Conservation (phyloP, 441 rosid genomes). For the Euphorbia corollata region DNA sequence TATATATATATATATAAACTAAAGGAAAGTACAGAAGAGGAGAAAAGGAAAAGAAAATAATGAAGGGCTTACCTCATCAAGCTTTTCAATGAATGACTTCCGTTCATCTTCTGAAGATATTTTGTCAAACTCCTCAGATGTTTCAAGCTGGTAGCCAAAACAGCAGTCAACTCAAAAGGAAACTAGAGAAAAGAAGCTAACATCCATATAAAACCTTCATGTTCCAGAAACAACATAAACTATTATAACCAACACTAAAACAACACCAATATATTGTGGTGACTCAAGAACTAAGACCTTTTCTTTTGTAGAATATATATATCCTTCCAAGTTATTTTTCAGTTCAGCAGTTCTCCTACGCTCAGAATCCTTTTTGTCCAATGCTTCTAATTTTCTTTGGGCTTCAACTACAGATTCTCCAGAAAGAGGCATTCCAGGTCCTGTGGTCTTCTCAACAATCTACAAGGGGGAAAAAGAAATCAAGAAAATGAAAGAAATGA, state of each 20-base stretch:
- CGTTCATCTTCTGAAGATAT: constrained; percentile 72
- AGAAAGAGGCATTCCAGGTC: constrained; percentile 67
- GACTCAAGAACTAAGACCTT: constrained; percentile 42
- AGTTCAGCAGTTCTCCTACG: constrained; percentile 87
- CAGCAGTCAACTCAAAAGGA: no score
- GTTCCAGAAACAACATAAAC: constrained; percentile 11
- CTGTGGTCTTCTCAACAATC: constrained; percentile 72
- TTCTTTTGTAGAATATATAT: constrained; percentile 95
- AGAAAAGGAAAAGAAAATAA: not conserved
- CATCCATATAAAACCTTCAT: not conserved
- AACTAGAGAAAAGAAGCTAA: constrained; percentile 1
- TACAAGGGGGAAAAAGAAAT: constrained; percentile 24
- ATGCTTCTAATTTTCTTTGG: constrained; percentile 57
- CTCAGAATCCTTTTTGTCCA: constrained; percentile 82
- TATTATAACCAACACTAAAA: constrained; percentile 1
- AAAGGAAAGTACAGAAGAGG: not conserved
- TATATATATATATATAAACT: not conserved
- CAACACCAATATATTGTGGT: constrained; percentile 10
- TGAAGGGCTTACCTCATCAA: constrained; percentile 62
- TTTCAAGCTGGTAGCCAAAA: constrained; percentile 60
- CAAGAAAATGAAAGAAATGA: constrained; percentile 7
- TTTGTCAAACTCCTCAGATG: constrained; percentile 59
- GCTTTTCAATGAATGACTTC: constrained; percentile 68
- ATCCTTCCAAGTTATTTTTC: constrained; percentile 85
- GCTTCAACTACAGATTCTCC: constrained; percentile 64